phyloP scores from a whole-genome alignment of 73 alveolate genomes.

The Paramecium caudatum region DNA sequence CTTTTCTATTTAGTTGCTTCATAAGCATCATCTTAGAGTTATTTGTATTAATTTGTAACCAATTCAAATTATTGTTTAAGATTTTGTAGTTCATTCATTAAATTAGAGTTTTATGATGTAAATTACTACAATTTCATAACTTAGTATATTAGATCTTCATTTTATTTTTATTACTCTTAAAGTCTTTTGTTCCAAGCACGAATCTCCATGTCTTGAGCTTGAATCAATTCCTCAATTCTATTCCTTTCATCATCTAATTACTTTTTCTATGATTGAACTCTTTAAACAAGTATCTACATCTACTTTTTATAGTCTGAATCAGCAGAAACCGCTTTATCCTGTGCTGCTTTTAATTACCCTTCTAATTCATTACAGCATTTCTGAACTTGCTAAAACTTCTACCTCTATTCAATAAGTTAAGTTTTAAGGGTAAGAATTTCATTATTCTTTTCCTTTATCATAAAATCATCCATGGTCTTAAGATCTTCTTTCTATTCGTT shows the following conservation, averaged over 20 bases:
- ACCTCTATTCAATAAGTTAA: neutral
- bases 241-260: constrained; percentile 3
- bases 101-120: constrained; percentile 8
- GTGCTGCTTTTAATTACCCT: neutral
- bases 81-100: constrained; percentile 1
- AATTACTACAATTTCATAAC: neutral
- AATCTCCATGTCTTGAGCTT: constrained; percentile 2
- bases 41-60: neutral
- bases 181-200: constrained; percentile 19
- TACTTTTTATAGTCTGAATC: neutral
- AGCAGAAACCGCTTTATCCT: neutral
- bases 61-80: constrained; percentile 4
- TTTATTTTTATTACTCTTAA: constrained; percentile 3
- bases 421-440: neutral
- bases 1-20: constrained; percentile 25
- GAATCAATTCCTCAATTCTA: constrained; percentile 4
- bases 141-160: neutral
- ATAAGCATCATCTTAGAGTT: constrained; percentile 4
- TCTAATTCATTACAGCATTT: constrained; percentile 12
- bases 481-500: constrained; percentile 21
- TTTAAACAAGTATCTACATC: neutral
- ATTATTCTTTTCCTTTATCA: neutral
- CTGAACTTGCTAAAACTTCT: neutral
- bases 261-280: neutral
- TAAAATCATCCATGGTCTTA: neutral